Conservation (phyloP, 2,329 filamentous ascomycete genomes). For the Cercospora zeae-maydis region DNA sequence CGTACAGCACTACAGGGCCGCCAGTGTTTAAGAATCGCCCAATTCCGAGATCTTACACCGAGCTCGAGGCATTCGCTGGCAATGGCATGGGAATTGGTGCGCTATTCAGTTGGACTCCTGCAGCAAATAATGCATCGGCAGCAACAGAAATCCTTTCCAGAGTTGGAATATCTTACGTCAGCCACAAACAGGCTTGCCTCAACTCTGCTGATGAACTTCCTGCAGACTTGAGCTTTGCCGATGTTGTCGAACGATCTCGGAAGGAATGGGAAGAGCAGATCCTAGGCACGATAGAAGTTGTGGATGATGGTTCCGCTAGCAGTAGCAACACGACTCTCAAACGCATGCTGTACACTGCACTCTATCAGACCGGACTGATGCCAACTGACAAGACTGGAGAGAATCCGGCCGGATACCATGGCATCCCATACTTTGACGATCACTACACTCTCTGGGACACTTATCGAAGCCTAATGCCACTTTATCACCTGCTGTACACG, state of each 20-base stretch:
- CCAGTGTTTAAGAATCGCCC: constrained; percentile 18
- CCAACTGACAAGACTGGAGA: constrained; percentile 31
- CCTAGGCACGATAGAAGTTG: constrained; percentile 14
- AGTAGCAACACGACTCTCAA: constrained; percentile 20
- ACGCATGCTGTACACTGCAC: constrained; percentile 25
- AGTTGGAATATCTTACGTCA: constrained; percentile 23
- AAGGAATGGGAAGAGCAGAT: constrained; percentile 22
- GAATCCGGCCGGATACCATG: constrained; percentile 26
- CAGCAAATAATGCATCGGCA: constrained; percentile 16
- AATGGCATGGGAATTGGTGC: constrained; percentile 22
- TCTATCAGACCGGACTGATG: constrained; percentile 25
- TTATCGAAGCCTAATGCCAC: constrained; percentile 21
- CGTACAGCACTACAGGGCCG: constrained; percentile 18
- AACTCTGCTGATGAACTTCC: constrained; percentile 19
- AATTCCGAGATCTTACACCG: constrained; percentile 16
- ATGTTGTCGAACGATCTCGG: constrained; percentile 18
- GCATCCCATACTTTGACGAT: constrained; percentile 39
- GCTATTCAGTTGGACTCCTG: constrained; percentile 22
- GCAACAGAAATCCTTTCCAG: constrained; percentile 9
- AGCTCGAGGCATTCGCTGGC: constrained; percentile 21
- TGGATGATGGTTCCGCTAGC: constrained; percentile 16
- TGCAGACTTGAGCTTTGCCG: constrained; percentile 12
- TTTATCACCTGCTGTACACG: constrained; percentile 29
- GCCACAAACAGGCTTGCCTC: constrained; percentile 19
- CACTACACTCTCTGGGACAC: constrained; percentile 37